Base-by-base conservation (phyloP, 2,329 filamentous ascomycete species). In the Chalaropsis thielavioides region DNA sequence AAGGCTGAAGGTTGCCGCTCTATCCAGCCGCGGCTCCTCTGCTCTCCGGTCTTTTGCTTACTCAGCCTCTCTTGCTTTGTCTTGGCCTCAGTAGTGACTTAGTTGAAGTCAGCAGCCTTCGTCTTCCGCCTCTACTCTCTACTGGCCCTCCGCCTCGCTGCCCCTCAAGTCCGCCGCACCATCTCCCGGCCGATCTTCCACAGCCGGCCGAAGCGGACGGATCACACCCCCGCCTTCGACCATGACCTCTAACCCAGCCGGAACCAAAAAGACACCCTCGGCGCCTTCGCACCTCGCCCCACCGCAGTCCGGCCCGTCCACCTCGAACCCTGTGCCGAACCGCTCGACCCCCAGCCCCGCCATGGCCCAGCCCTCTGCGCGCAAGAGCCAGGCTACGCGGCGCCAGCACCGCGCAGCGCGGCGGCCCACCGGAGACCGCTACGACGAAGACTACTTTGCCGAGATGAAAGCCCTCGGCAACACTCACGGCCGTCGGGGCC, bases 351-450 rank as follows among this genome's bases (percentile, higher is more conserved):
- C 43, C 24, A 46, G 22, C 62, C 49, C 62, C 19, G 46, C n/a
- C 13, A 43, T 58, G 38, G 67, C 73, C 19, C 74, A 74, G 66
- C 67, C 74, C 38, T 74, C 82, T 60, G 83, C 89, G 62, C 83
- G 92, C 70, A 95, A 89, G 75, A 84, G 81, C 63, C 92, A 97
- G 76, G 79, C 78, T 56, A 79, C 82, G 63, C 88, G 87, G 74
- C 92, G 87, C 73, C 90, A 94, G 75, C 90, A 96, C 77, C 91
- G 90, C 73, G 84, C 84, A 69, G 88, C 91, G 72, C 87, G 86
- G 71, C 85, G 86, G 72, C 88, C 90, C 60, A 80, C 82, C 19
- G 78, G 70, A 49, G 69, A 70, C 62, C 70, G 70, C 27, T 69
- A 71, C 8, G 82, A 87, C 73, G 91, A 96, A 77, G 91, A 96